Percentiles rank a stretch among this genome's conserved stretches.
Conservation (phyloP, 495 filamentous ascomycete species). For the Neurospora pannonica region DNA sequence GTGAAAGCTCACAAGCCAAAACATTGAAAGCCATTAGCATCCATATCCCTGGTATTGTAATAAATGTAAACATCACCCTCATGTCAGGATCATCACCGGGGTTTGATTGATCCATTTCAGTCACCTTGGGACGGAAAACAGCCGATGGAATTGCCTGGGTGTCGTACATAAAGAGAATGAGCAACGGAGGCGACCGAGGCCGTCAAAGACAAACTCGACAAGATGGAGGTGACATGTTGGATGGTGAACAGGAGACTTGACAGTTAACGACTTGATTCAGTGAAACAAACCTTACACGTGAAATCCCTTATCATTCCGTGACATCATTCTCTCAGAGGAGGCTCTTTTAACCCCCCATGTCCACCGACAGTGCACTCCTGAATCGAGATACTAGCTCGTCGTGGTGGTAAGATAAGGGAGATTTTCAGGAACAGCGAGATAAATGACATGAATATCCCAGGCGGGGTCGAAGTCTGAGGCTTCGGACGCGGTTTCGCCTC, state of each 20-base stretch:
- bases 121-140: not conserved
- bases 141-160: not conserved
- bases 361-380: not conserved
- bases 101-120: not conserved
- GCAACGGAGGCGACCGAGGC: not conserved
- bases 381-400: not conserved
- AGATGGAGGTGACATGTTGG: not conserved
- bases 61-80: not conserved
- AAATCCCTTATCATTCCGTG: not conserved
- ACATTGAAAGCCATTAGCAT: not conserved
- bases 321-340: not conserved
- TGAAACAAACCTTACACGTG: not conserved
- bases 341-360: not conserved
- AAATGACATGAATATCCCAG: not conserved
- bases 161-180: not conserved
- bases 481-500: not conserved
- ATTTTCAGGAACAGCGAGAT: not conserved
- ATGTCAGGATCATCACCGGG: not conserved
- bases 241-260: not conserved
- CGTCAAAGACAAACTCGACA: not conserved
- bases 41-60: not conserved
- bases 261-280: not conserved
- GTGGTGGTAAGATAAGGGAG: not conserved
- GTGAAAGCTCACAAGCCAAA: not conserved
- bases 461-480: not conserved